Conservation (phyloP, 2,329 filamentous ascomycete species). For the Calonectria pauciramosa region DNA sequence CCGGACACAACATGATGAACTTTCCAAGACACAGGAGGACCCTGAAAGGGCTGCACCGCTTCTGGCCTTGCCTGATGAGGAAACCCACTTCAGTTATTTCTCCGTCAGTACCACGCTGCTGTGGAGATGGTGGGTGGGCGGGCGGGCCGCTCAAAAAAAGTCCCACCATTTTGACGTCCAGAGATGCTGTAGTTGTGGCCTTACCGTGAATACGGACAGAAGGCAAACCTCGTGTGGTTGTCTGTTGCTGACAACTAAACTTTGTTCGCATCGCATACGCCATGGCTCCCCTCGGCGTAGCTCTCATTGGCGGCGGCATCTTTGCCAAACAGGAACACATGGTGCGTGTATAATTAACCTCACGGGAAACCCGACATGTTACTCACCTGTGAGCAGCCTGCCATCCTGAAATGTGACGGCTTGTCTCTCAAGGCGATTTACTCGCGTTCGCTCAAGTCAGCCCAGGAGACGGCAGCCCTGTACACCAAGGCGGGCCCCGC, state of each 20-base stretch:
- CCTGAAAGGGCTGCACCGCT: neutral
- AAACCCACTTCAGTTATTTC: neutral
- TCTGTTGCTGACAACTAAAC: neutral
- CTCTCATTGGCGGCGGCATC: constrained; percentile 74
- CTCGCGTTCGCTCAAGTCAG: constrained; percentile 72
- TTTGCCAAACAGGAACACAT: constrained; percentile 72
- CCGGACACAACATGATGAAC: neutral
- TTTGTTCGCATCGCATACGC: neutral
- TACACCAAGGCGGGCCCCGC: constrained; percentile 46
- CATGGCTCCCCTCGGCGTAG: constrained; percentile 63
- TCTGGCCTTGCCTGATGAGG: neutral
- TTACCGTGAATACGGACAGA: neutral
- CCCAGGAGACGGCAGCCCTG: constrained; percentile 59
- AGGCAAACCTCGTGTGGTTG: neutral
- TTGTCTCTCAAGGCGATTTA: constrained; percentile 75
- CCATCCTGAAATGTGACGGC: constrained; percentile 65
- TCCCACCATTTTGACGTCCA: neutral
- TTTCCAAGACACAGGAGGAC: neutral
- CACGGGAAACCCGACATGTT: neutral
- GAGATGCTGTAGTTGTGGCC: neutral
- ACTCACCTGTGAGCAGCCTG: constrained; percentile 57
- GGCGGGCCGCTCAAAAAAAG: neutral
- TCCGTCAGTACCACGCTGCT: neutral
- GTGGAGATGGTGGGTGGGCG: neutral
- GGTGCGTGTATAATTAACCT: constrained; percentile 49